These are phyloP conservation scores for Penicillium herquei DNA, from an alignment of 495 filamentous ascomycete genomes.

Conservation along the genomic window DNA sequence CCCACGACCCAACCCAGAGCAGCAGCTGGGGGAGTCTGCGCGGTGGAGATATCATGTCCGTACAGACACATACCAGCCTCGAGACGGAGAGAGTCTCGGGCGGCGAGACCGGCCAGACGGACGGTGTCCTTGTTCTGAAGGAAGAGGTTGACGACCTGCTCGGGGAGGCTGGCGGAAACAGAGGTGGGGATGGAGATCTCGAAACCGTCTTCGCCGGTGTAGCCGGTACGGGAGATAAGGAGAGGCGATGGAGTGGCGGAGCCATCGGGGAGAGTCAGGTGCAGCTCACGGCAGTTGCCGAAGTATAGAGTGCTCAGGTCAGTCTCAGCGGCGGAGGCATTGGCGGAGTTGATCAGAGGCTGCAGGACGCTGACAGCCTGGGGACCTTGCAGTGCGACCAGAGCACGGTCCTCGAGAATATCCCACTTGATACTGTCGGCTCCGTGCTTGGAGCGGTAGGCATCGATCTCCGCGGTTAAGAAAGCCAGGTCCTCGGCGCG, in stretches of 20 bases:
- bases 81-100: constrained; percentile 85
- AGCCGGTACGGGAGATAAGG: constrained; percentile 82
- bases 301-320: constrained; percentile 75
- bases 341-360: constrained; percentile 44
- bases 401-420: constrained; percentile 62
- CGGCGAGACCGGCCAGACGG: constrained; percentile 81
- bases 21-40: constrained; percentile 83
- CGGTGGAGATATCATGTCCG: constrained; percentile 92
- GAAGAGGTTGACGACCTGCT: constrained; percentile 57
- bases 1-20: constrained; percentile 82
- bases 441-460: constrained; percentile 46
- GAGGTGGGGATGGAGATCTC: constrained; percentile 78
- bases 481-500: constrained; percentile 81
- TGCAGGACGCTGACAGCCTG: constrained; percentile 63
- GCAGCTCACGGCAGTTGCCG: constrained; percentile 63
- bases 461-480: constrained; percentile 60
- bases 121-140: constrained; percentile 62
- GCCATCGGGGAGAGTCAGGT: constrained; percentile 49
- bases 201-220: constrained; percentile 98
- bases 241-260: constrained; percentile 50
- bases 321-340: constrained; percentile 36
- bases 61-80: constrained; percentile 98
- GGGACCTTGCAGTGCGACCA: constrained; percentile 89
- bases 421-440: constrained; percentile 62
- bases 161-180: constrained; percentile 36